These are phyloP conservation scores for Boletus coccyginus DNA, from an alignment of 768 basidiomycete genomes.

Conservation along the genomic window DNA sequence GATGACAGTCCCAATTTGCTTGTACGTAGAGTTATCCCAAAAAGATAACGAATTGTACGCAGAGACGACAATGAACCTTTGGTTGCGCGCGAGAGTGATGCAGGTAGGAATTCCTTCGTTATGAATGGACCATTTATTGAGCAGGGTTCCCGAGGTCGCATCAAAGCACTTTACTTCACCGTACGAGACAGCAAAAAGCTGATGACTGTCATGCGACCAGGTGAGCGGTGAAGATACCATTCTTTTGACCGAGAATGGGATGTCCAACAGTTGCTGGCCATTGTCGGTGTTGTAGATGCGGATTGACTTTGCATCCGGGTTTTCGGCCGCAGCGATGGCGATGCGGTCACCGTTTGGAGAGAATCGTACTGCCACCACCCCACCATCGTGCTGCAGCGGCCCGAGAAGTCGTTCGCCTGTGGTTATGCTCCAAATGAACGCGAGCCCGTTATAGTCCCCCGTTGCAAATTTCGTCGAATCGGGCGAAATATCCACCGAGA, in stretches of 20 bases:
- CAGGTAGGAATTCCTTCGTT: neutral
- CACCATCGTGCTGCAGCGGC: neutral
- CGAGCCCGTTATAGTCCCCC: neutral
- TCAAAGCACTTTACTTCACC: slow-evolving; percentile 1
- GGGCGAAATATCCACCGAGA: neutral
- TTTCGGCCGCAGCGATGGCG: neutral
- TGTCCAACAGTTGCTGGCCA: neutral
- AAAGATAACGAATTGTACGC: neutral
- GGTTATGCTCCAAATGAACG: neutral
- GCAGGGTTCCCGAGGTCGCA: neutral
- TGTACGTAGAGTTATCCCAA: neutral
- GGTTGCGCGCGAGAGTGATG: neutral
- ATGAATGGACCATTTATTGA: neutral
- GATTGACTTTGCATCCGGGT: neutral
- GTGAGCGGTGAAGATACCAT: neutral
- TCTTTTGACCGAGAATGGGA: neutral
- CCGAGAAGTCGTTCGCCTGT: neutral
- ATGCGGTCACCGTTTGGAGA: slow-evolving; percentile 4
- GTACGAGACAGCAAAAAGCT: neutral
- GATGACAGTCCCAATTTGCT: neutral
- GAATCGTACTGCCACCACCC: neutral
- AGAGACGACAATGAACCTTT: neutral
- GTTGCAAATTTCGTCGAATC: neutral
- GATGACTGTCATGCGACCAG: slow-evolving; percentile 5
- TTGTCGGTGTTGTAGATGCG: neutral